A percentile compares a stretch with the other conserved stretches of the same genome.
phyloP scores from a whole-genome alignment of 352 stramenopile genomes.

The Phytopythium delawarense region DNA sequence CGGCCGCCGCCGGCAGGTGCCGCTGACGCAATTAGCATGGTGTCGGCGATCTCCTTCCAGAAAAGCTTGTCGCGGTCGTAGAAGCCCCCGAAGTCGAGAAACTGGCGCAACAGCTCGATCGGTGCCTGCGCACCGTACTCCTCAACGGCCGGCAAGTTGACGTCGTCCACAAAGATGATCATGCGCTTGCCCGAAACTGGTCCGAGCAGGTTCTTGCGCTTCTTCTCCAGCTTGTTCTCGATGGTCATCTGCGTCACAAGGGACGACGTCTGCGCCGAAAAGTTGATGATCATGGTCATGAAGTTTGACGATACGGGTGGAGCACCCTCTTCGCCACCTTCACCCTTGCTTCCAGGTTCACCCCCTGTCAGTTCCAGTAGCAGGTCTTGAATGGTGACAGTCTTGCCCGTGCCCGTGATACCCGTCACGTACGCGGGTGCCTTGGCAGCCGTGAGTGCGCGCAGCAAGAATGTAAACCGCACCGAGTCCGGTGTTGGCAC shows the following conservation, averaged over 20 bases:
- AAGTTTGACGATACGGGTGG: slow-evolving; percentile 34
- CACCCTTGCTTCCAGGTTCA: slow-evolving; percentile 12
- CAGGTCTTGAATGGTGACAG: slow-evolving; percentile 81
- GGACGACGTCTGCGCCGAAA: slow-evolving; percentile 89
- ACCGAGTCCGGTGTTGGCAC: slow-evolving; percentile 74
- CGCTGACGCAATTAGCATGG: slow-evolving; percentile 87
- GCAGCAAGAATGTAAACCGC: slow-evolving; percentile 57
- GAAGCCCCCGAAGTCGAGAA: slow-evolving; percentile 94
- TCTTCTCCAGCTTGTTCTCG: slow-evolving; percentile 94
- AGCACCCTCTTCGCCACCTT: slow-evolving; percentile 15
- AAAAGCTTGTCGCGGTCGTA: slow-evolving; percentile 97
- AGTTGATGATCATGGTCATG: slow-evolving; percentile 87
- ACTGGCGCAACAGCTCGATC: slow-evolving; percentile 93
- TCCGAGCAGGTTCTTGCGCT: slow-evolving; percentile 92
- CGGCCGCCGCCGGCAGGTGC: slow-evolving; percentile 88
- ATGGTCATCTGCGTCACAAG: slow-evolving; percentile 89
- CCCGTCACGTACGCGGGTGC: slow-evolving; percentile 87
- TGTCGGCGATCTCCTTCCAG: slow-evolving; percentile 95
- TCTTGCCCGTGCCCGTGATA: slow-evolving; percentile 88
- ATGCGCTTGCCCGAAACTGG: slow-evolving; percentile 84
- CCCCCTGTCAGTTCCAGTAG: slow-evolving; percentile 44
- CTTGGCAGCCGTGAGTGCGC: slow-evolving; percentile 54
- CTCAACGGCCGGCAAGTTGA: slow-evolving; percentile 94
- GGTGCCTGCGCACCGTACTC: slow-evolving; percentile 93
- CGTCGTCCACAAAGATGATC: slow-evolving; percentile 95